These are phyloP conservation scores for Conoideocrella luteorostrata DNA, from an alignment of 2,329 filamentous ascomycete species.

Conservation along the genomic window DNA sequence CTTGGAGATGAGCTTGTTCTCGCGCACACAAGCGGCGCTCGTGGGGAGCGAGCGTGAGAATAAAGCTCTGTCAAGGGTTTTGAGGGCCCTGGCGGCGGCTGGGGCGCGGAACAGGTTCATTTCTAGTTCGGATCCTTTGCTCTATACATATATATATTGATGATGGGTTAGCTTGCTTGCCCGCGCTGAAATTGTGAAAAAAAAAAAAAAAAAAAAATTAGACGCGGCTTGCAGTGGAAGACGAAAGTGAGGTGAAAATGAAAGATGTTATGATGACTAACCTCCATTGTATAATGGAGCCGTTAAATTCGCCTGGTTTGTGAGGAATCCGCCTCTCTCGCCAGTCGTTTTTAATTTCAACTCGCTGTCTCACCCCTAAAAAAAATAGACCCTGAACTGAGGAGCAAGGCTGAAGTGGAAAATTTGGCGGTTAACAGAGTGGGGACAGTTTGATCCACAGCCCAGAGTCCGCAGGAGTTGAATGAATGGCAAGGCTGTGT, in stretches of 20 bases:
- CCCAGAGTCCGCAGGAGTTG: too few species aligned
- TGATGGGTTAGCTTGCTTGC: too few species aligned
- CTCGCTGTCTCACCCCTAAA: too few species aligned
- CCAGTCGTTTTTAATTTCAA: not conserved
- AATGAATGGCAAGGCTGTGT: too few species aligned
- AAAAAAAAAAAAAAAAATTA: not conserved
- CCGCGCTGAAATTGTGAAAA: too few species aligned
- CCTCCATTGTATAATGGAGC: conserved; percentile 22
- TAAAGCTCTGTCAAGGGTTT: conserved; percentile 72
- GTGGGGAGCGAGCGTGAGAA: conserved; percentile 73
- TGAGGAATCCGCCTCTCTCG: not conserved
- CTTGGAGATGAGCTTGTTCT: conserved; percentile 66
- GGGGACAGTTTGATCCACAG: too few species aligned
- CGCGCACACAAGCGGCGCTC: conserved; percentile 70
- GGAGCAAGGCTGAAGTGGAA: too few species aligned
- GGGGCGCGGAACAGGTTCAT: conserved; percentile 70
- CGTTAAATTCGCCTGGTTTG: not conserved
- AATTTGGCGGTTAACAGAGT: too few species aligned
- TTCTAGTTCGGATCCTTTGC: conserved; percentile 22
- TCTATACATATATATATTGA: conserved; percentile 1
- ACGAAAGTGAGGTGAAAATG: not conserved
- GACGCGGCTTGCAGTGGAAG: not conserved
- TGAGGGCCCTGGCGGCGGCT: conserved; percentile 66
- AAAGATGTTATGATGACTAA: conserved; percentile 8
- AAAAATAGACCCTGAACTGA: too few species aligned